Base-by-base conservation (phyloP, 2,329 filamentous ascomycete species). In the Penicillium sp. region DNA sequence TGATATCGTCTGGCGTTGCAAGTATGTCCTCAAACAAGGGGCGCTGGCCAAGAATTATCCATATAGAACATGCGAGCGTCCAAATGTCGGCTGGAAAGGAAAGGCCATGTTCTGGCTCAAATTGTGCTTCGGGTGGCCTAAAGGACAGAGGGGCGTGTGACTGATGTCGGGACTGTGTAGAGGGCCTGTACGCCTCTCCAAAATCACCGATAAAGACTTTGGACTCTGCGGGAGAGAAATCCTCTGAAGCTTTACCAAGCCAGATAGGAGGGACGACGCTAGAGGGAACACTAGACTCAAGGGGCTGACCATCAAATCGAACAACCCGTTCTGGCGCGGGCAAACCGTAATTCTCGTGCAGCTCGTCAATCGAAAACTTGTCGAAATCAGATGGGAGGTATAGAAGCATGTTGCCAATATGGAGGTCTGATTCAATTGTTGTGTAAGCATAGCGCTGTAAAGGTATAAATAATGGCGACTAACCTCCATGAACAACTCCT, bases 71-170 rank as follows among this genome's bases (percentile, higher is more conserved):
- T 0, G 61, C 64, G 14, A 74, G 63, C 40, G 65, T 71, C 72
- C 69, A 75, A 14, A 74, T 71, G 44, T 75, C 71, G 4, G 70
- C 66, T 16, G 63, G 18, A 34, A 68, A 61, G 13, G 55, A 56
- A 34, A 61, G 45, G 10, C 24, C n/a, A 6, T 11, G 60, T 24
- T 50, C 56, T 34, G 67, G 68, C 41, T 74, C 70, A 51, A 75
- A 75, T 16, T 57, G 55, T 4, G 64, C 59, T 55, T 75, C 71
- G 5, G 70, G 72, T 2, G 69, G 68, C 4, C 62, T 58, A 43
- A 69, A 60, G 49, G 45, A 16, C 8, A 68, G 54, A 0, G 70
- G 68, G 14, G 64, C 61, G 31, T 66, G 61, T 5, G 65, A 69
- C n/a, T 13, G 14, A 51, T 39, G 51, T 43, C 45, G n/a, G n/a